Base-by-base conservation (phyloP, 768 basidiomycete species). In the Boletellus ananas region DNA sequence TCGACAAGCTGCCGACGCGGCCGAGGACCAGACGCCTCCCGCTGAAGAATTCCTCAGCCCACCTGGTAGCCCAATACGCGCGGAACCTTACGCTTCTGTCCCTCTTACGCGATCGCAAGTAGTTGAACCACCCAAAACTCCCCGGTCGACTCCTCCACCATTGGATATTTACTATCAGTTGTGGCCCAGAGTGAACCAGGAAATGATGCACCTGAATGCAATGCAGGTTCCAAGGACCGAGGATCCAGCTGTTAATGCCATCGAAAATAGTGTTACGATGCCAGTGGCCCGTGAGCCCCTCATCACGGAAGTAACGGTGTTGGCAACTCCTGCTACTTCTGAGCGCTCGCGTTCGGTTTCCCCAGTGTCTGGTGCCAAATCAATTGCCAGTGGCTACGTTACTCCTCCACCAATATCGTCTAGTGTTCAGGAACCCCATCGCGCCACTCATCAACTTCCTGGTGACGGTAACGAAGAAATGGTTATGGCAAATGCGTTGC, bases 131-230 rank as follows among this genome's bases (percentile, higher is more conserved):
- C 41, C 41, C 17, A 43, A 27, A 34, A 49, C 62, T 10, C 53
- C 59, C 11, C 43, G 17, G 17, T 23, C 54, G 52, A 17, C 41
- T 40, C 34, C 44, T 33, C 23, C 56, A 14, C 21, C 43, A 31
- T 35, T 52, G 46, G 63, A 68, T 45, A 45, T 59, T 42, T 47
- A 62, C 45, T 45, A 57, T 50, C 54, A 66, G 43, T 50, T 66
- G 46, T 72, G 71, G 71, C 70, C 69, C 7, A 68, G 58, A 49
- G 64, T 68, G 18, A 65, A 64, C 23, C 69, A 71, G 49, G 72
- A 74, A 55, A 66, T 73, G 54, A 59, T 60, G 43, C 67, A 71
- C 45, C 45, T 72, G 31, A 59, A 65, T 49, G 55, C 56, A 3
- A 38, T 40, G 27, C 57, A 58, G 38, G 49, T 20, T 29, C 13